Base-by-base conservation (phyloP, 2,329 filamentous ascomycete genomes). In the Penicillium decumbens region DNA sequence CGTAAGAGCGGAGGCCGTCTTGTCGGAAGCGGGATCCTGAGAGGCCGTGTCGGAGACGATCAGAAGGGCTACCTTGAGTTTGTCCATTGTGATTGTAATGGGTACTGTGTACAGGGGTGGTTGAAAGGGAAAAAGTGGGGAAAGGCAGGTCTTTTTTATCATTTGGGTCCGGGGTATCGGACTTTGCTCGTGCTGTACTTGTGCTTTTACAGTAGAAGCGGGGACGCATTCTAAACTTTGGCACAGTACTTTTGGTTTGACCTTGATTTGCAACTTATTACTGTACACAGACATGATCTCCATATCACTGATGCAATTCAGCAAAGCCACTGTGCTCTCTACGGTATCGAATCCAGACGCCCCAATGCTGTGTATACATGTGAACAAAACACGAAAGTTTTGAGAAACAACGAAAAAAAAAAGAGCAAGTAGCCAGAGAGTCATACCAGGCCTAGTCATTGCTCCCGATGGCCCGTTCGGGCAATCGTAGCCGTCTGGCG, bases 11-110 rank as follows among this genome's bases (percentile, higher is more conserved):
- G 77, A 75, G 5, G 82, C 82, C 7, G 88, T 85, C 54, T 82
- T 82, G 72, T 98, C 93, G 1, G 88, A 84, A 3, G 86, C 83
- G 0, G 89, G 81, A 67, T 95, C 86, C 59, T 82, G 78, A 7
- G 85, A 83, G 5, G 91, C 93, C 5, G 93, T 98, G 43, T 95
- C 95, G 1, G 93, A 97, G 33, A 98, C 80, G 58, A 97, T 80
- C 46, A 98, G 78, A 42, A 98, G 84, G 6, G 87, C 88, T 29
- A 84, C 86, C 65, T 76, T 86, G 10, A 97, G 75, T 45, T 58
- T 62, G 41, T 63, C 64, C 68, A 71, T 71, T 40, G 25, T 64
- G 42, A 24, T 23, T 23, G 3, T 23, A 23, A 23, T 23, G 20
- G 20, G 20, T 23, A 23, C 3, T 23, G 20, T 23, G 20, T 23